Evolutionary conservation across 768 basidiomycete species (phyloP).

Genomic region (Boletus coccyginus): DNA sequence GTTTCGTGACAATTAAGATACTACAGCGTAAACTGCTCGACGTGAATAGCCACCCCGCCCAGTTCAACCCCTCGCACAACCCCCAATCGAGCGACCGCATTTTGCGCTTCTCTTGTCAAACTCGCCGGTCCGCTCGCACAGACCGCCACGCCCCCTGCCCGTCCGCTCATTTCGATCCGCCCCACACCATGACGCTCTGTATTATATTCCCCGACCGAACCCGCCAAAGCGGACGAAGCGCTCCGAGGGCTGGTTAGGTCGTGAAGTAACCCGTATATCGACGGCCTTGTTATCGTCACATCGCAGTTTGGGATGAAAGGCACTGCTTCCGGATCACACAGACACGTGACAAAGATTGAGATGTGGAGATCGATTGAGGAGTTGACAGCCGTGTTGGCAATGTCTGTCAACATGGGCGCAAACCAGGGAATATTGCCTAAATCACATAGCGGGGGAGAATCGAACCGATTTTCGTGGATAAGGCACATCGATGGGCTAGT

Average conservation of each 20-base stretch:
- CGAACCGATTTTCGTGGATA: background rate
- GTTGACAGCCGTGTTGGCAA: conserved; percentile 37
- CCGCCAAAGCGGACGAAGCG: conserved; percentile 1
- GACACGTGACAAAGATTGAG: conserved; percentile 72
- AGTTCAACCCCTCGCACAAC: conserved; percentile 33
- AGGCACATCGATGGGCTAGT: background rate
- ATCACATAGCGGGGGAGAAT: background rate
- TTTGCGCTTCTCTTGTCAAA: conserved; percentile 67
- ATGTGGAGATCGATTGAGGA: conserved; percentile 67
- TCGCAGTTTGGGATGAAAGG: conserved; percentile 65
- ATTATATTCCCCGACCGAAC: conserved; percentile 21
- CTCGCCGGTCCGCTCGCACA: conserved; percentile 80
- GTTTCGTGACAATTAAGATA: too few species aligned
- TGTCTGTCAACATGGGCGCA: conserved; percentile 44
- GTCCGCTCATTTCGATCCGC: conserved; percentile 5
- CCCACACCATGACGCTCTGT: conserved; percentile 5
- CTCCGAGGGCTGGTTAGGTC: conserved; percentile 32
- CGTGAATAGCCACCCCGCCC: conserved; percentile 64
- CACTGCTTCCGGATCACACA: conserved; percentile 66
- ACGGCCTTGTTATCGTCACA: conserved; percentile 49
- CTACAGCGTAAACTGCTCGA: conserved; percentile 64
- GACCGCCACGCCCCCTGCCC: conserved; percentile 66
- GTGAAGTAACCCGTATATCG: conserved; percentile 43
- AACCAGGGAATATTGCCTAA: conserved; percentile 52
- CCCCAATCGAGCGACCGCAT: conserved; percentile 68